Conservation (phyloP, 1,284 basidiomycete genomes). For the Fomitiporia mediterranea region DNA sequence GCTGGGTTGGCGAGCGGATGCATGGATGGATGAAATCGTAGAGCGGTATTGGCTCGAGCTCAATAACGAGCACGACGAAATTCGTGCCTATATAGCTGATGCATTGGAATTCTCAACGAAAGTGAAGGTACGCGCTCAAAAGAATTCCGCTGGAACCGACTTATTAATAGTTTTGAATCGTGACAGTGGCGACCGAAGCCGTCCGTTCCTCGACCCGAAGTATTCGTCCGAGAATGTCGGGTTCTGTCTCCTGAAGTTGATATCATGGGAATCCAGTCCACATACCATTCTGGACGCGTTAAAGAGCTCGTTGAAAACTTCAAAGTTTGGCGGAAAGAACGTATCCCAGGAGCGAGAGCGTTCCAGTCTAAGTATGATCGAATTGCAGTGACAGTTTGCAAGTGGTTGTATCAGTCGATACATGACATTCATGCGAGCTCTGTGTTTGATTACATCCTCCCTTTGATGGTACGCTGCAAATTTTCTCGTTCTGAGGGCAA, state of each 20-base stretch:
- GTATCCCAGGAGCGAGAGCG: constrained; percentile 69
- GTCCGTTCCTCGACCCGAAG: constrained; percentile 62
- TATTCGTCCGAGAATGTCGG: constrained; percentile 70
- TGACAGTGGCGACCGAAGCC: constrained; percentile 61
- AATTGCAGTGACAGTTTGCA: constrained; percentile 63
- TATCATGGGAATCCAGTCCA: constrained; percentile 74
- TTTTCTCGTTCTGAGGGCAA: constrained; percentile 1
- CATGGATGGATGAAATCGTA: constrained; percentile 70
- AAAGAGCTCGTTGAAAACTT: constrained; percentile 58
- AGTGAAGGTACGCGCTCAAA: constrained; percentile 68
- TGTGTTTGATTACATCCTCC: constrained; percentile 76
- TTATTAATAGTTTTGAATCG: not conserved
- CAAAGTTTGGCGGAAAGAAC: constrained; percentile 61
- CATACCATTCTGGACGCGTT: constrained; percentile 57
- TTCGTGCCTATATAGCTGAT: constrained; percentile 69
- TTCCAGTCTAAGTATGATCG: constrained; percentile 82
- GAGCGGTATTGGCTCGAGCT: constrained; percentile 70
- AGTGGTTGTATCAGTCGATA: constrained; percentile 69
- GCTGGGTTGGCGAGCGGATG: constrained; percentile 72
- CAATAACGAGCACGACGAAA: constrained; percentile 75
- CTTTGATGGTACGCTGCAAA: constrained; percentile 64
- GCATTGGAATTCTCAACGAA: constrained; percentile 70
- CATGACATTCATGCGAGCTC: constrained; percentile 73
- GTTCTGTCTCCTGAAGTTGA: constrained; percentile 54
- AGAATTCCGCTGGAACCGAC: constrained; percentile 17